Conservation (phyloP, 768 basidiomycete genomes). For the Agaricus bisporus region DNA sequence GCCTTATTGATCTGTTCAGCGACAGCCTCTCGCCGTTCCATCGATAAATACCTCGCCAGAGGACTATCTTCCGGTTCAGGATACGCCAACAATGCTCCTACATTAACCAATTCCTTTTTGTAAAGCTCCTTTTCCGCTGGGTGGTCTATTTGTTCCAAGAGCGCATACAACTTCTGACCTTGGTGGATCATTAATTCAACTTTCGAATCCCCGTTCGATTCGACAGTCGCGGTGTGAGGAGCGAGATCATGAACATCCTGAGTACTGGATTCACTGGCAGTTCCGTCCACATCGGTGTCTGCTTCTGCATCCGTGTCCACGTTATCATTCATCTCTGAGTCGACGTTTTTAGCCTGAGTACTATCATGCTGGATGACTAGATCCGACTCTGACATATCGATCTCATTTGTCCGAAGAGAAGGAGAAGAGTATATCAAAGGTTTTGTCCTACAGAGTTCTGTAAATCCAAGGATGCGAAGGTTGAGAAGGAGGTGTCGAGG, state of each 20-base stretch:
- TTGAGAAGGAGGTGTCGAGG: slow-evolving; percentile 79
- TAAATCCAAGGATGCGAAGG: slow-evolving; percentile 81
- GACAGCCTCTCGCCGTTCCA: slow-evolving; percentile 71
- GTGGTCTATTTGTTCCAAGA: slow-evolving; percentile 50
- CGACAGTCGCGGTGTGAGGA: not conserved
- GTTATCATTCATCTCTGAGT: not conserved
- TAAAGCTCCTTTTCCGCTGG: slow-evolving; percentile 55
- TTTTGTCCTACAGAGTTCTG: slow-evolving; percentile 74
- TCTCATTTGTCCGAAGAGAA: not conserved
- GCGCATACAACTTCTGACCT: slow-evolving; percentile 63
- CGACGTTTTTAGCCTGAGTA: not conserved
- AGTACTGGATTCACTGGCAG: not conserved
- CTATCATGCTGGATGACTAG: not conserved
- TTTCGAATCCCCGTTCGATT: slow-evolving; percentile 1
- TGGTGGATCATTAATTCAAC: slow-evolving; percentile 9
- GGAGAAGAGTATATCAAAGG: slow-evolving; percentile 37
- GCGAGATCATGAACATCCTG: not conserved
- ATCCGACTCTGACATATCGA: slow-evolving; percentile 8
- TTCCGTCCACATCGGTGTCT: not conserved
- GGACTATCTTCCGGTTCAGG: slow-evolving; percentile 72
- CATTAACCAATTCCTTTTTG: slow-evolving; percentile 64
- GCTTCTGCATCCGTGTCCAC: slow-evolving; percentile 5
- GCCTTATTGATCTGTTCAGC: slow-evolving; percentile 88
- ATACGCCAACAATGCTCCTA: slow-evolving; percentile 80
- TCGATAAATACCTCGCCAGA: slow-evolving; percentile 67